Percentiles rank a stretch among this genome's conserved stretches.
Evolutionary conservation across 2,329 filamentous ascomycete genomes (phyloP).

Genomic region (Penicillium concentricum): DNA sequence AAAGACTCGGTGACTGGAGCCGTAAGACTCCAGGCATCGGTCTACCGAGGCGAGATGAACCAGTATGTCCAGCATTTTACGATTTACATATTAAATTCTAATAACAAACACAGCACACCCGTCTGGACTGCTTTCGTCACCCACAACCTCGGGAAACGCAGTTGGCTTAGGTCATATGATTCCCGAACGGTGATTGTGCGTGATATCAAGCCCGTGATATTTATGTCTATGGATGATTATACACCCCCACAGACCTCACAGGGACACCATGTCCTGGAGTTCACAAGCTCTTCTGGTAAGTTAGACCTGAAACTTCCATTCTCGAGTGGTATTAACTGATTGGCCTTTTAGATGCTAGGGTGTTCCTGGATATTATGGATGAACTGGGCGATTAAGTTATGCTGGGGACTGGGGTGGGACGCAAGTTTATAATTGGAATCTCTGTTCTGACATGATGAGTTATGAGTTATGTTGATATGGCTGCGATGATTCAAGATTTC

Average conservation of each 20-base stretch:
- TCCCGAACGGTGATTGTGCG: constrained; percentile 48
- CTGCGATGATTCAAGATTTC: constrained; percentile 18
- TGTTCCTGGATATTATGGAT: constrained; percentile 36
- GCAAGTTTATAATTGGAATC: background rate
- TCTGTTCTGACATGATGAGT: constrained; percentile 12
- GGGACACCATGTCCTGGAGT: constrained; percentile 43
- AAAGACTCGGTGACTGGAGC: constrained; percentile 52
- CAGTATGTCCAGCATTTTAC: constrained; percentile 33
- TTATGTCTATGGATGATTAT: constrained; percentile 51
- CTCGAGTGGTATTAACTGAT: constrained; percentile 6
- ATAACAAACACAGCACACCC: constrained; percentile 44
- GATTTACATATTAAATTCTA: background rate
- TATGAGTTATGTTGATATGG: constrained; percentile 26
- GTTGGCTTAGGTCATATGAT: constrained; percentile 49
- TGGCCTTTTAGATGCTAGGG: constrained; percentile 37
- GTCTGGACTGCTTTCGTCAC: constrained; percentile 63
- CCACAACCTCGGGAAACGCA: constrained; percentile 45
- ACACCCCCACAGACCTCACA: constrained; percentile 35
- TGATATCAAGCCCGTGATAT: constrained; percentile 54
- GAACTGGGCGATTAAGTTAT: constrained; percentile 22
- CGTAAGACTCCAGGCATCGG: constrained; percentile 57
- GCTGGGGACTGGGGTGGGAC: background rate
- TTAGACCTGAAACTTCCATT: background rate
- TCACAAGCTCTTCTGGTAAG: constrained; percentile 35
- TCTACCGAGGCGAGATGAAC: constrained; percentile 53